phyloP scores from a whole-genome alignment of 495 filamentous ascomycete species.

The Trichocladium antarcticum region DNA sequence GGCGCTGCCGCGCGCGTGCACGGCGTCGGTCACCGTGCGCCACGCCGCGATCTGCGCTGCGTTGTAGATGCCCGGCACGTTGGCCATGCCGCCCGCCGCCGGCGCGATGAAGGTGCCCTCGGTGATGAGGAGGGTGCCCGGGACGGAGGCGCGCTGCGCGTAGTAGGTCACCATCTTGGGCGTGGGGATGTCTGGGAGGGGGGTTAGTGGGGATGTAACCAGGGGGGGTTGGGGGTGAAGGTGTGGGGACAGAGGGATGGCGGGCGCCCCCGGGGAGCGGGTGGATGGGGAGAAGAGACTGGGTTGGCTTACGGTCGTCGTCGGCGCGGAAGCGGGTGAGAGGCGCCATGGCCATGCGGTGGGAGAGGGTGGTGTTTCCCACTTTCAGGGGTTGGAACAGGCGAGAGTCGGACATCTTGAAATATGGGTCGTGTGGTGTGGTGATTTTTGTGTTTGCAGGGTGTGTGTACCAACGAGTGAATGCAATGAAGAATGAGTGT shows the following conservation, averaged over 20 bases:
- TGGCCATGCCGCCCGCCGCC: conserved; percentile 39
- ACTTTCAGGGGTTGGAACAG: conserved; percentile 37
- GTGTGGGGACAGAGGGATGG: no score
- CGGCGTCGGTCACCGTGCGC: conserved; percentile 51
- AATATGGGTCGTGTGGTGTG: no score
- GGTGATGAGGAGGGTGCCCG: conserved; percentile 52
- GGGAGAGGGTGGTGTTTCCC: conserved; percentile 25
- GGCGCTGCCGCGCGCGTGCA: conserved; percentile 52
- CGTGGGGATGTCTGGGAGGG: conserved; percentile 8
- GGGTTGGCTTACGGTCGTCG: conserved; percentile 35
- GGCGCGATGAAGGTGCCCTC: conserved; percentile 57
- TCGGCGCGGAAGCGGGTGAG: conserved; percentile 38
- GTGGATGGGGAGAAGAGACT: no score
- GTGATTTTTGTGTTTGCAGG: no score
- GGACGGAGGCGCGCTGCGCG: conserved; percentile 45
- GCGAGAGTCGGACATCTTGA: conserved; percentile 1
- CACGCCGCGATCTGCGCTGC: conserved; percentile 50
- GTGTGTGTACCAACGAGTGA: no score
- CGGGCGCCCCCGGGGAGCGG: no score
- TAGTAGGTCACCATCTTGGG: conserved; percentile 47
- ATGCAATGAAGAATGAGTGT: no score
- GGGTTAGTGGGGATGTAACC: no score
- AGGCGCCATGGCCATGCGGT: conserved; percentile 38
- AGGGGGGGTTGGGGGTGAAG: no score
- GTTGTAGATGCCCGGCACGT: conserved; percentile 55